These are phyloP conservation scores for Amanita rubescens DNA, from an alignment of 768 basidiomycete species.

Conservation along the genomic window DNA sequence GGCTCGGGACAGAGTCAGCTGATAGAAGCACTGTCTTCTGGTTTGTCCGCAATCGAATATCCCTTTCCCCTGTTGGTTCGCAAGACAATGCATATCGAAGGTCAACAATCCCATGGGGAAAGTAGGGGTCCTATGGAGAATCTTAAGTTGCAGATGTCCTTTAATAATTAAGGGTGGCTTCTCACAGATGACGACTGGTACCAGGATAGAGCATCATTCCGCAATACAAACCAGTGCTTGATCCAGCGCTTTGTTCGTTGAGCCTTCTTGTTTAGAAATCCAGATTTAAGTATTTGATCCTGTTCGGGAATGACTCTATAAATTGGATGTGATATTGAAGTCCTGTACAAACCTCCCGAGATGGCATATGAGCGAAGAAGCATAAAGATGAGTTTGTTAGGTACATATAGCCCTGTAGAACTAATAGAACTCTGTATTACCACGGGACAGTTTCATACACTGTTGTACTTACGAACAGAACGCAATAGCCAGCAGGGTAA, in stretches of 20 bases:
- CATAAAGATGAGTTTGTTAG: conserved; percentile 89
- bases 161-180: conserved; percentile 1
- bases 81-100: conserved; percentile 89
- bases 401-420: conserved; percentile 97
- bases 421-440: conserved; percentile 27
- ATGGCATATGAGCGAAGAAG: conserved; percentile 94
- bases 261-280: conserved; percentile 81
- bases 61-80: conserved; percentile 70
- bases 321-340: neutral
- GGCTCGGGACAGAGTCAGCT: conserved; percentile 75
- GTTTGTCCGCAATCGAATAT: conserved; percentile 78
- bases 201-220: conserved; percentile 96
- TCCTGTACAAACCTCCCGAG: conserved; percentile 58
- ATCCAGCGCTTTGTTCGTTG: conserved; percentile 87
- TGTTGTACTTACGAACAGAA: conserved; percentile 65
- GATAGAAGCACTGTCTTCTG: conserved; percentile 65
- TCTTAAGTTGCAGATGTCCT: conserved; percentile 4
- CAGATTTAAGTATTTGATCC: conserved; percentile 93
- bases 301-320: conserved; percentile 23
- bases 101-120: conserved; percentile 94
- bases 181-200: conserved; percentile 87
- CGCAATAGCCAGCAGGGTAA: conserved; percentile 93
- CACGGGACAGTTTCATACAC: neutral
- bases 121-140: conserved; percentile 80
- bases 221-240: conserved; percentile 94